Percentiles rank a stretch among this genome's conserved stretches.
phyloP scores from a whole-genome alignment of 2,329 filamentous ascomycete species.

The Zymoseptoria brevis region DNA sequence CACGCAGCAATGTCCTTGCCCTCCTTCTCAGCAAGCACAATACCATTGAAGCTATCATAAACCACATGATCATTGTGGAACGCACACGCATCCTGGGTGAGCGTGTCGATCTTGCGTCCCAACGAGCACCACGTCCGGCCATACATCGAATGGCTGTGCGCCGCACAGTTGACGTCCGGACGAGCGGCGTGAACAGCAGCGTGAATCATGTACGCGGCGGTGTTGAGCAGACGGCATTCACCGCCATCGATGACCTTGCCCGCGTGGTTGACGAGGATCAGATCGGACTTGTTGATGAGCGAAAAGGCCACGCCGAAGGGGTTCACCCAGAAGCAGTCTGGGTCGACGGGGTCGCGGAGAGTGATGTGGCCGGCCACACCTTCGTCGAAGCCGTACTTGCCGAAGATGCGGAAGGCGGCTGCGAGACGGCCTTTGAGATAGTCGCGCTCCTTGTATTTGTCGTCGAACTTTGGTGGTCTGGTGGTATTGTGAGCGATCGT shows the following conservation, averaged over 20 bases:
- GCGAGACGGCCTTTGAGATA: constrained; percentile 39
- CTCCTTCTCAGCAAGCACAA: constrained; percentile 40
- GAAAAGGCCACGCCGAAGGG: constrained; percentile 38
- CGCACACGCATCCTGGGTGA: constrained; percentile 38
- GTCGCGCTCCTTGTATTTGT: constrained; percentile 33
- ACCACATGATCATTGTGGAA: constrained; percentile 36
- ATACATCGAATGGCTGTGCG: constrained; percentile 39
- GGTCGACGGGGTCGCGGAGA: constrained; percentile 31
- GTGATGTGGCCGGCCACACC: constrained; percentile 38
- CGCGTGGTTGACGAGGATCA: constrained; percentile 38
- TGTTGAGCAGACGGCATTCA: constrained; percentile 34
- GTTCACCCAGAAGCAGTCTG: constrained; percentile 29
- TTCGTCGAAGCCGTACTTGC: constrained; percentile 34
- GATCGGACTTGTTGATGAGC: constrained; percentile 38
- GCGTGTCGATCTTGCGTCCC: constrained; percentile 36
- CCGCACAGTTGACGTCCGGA: constrained; percentile 40
- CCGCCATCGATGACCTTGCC: constrained; percentile 39
- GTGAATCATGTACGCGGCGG: constrained; percentile 43
- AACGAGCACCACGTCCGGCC: constrained; percentile 38
- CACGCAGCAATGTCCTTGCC: constrained; percentile 36
- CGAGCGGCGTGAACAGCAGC: constrained; percentile 34
- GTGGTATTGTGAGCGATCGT: neutral
- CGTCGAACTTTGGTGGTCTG: constrained; percentile 29
- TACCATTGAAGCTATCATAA: constrained; percentile 41
- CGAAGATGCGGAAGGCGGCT: constrained; percentile 39